Evolutionary conservation across 1,284 basidiomycete species (phyloP).

Genomic region (Cryptococcus sp.): DNA sequence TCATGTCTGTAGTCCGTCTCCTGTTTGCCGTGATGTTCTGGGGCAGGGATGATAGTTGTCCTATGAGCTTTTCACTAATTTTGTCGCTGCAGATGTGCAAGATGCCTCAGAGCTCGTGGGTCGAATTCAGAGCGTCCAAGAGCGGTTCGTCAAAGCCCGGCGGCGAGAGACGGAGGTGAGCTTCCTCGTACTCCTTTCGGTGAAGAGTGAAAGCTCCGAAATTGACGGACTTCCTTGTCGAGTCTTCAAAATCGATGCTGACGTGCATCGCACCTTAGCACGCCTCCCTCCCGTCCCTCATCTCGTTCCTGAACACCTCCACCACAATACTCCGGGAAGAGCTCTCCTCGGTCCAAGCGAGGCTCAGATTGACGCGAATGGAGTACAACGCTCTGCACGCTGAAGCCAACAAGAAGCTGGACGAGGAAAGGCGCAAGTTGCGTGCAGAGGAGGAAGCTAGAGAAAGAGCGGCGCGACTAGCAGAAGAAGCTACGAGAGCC

Average conservation of each 20-base stretch:
- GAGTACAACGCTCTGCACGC: slow-evolving; percentile 24
- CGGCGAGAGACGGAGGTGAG: slow-evolving; percentile 40
- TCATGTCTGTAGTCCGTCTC: too few relatives aligned
- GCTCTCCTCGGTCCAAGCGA: slow-evolving; percentile 26
- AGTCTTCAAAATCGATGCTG: background rate
- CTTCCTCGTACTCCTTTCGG: background rate
- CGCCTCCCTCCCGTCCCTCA: slow-evolving; percentile 37
- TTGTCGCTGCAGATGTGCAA: slow-evolving; percentile 20
- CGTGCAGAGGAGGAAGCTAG: slow-evolving; percentile 10
- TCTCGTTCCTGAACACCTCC: slow-evolving; percentile 33
- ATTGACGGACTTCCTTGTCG: background rate
- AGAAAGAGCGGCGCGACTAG: slow-evolving; percentile 5
- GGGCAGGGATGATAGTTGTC: background rate
- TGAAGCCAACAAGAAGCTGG: slow-evolving; percentile 13
- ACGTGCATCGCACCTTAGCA: slow-evolving; percentile 16
- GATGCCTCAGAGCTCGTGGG: slow-evolving; percentile 25
- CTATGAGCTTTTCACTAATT: background rate
- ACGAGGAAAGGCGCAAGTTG: slow-evolving; percentile 12
- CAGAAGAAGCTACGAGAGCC: slow-evolving; percentile 1
- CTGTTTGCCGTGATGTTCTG: background rate
- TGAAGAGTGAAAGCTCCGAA: background rate
- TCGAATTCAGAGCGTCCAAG: slow-evolving; percentile 27
- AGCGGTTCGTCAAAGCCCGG: slow-evolving; percentile 31
- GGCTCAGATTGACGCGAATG: slow-evolving; percentile 15
- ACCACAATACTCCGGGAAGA: slow-evolving; percentile 33